Percentiles rank a stretch among this genome's conserved stretches.
phyloP scores from a whole-genome alignment of 345 rosid genomes.

The Linum usitatissimum region DNA sequence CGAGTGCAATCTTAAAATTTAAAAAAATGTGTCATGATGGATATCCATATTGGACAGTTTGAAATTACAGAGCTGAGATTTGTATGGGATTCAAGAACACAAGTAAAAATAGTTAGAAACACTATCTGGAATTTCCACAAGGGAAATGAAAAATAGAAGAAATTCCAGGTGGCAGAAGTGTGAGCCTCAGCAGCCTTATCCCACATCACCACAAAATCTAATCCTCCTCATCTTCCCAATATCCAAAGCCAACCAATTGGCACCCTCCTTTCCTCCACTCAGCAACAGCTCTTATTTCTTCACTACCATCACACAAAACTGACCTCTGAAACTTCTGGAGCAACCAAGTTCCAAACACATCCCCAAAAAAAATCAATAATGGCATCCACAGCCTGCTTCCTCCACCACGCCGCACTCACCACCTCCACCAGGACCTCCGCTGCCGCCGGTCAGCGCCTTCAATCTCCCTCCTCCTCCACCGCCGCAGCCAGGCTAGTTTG shows the following conservation, averaged over 20 bases:
- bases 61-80: too few species aligned
- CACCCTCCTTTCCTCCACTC: constrained; percentile 19
- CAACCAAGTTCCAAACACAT: background rate
- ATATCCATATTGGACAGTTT: too few species aligned
- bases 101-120: too few species aligned
- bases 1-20: too few species aligned
- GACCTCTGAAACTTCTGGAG: background rate
- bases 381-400: constrained; percentile 65
- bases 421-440: constrained; percentile 31
- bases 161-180: background rate
- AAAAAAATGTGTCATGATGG: too few species aligned
- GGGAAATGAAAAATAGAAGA: background rate
- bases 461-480: constrained; percentile 16
- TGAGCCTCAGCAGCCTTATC: constrained; percentile 50
- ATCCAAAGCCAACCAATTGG: constrained; percentile 42
- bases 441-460: constrained; percentile 28
- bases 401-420: constrained; percentile 51
- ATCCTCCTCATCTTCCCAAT: constrained; percentile 27
- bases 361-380: constrained; percentile 15
- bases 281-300: constrained; percentile 3
- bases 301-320: background rate
- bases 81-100: too few species aligned
- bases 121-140: too few species aligned
- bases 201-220: constrained; percentile 23
- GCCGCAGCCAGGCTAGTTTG: constrained; percentile 37